phyloP scores from a whole-genome alignment of 2,329 filamentous ascomycete species.

The Corinectria fuckeliana region DNA sequence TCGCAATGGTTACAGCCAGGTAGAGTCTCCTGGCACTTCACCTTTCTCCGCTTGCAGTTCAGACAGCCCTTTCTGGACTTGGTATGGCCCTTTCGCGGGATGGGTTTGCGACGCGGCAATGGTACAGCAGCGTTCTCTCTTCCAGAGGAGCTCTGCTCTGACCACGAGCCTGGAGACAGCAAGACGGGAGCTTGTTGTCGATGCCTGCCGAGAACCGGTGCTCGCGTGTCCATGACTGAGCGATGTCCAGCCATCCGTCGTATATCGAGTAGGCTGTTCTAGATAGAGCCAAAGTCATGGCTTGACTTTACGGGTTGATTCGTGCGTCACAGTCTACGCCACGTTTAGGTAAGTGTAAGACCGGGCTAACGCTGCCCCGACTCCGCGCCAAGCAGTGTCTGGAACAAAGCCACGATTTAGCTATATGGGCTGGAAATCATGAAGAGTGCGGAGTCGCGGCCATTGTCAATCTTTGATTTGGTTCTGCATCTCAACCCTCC shows the following conservation, averaged over 20 bases:
- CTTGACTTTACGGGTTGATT: not conserved
- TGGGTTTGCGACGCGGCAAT: slow-evolving; percentile 10
- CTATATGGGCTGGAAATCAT: no score
- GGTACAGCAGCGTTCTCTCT: not conserved
- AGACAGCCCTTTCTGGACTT: slow-evolving; percentile 30
- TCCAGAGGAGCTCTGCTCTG: not conserved
- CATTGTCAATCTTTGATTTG: not conserved
- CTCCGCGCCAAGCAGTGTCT: not conserved
- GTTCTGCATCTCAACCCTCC: not conserved
- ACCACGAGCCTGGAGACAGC: slow-evolving; percentile 1
- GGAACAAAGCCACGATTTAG: not conserved
- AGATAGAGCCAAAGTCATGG: not conserved
- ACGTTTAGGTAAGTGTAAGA: slow-evolving; percentile 8
- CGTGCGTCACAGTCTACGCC: not conserved
- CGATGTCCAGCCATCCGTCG: not conserved
- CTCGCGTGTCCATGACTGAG: not conserved
- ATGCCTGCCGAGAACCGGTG: not conserved
- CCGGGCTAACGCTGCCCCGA: slow-evolving; percentile 23
- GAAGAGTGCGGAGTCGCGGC: no score
- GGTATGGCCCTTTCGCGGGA: slow-evolving; percentile 22
- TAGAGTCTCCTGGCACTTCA: slow-evolving; percentile 29
- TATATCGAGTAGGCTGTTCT: not conserved
- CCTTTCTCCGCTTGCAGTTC: slow-evolving; percentile 31
- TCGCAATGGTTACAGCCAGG: slow-evolving; percentile 25
- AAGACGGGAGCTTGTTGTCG: not conserved